phyloP scores from a whole-genome alignment of 257 asterid genomes.

The Nicotiana tabacum region DNA sequence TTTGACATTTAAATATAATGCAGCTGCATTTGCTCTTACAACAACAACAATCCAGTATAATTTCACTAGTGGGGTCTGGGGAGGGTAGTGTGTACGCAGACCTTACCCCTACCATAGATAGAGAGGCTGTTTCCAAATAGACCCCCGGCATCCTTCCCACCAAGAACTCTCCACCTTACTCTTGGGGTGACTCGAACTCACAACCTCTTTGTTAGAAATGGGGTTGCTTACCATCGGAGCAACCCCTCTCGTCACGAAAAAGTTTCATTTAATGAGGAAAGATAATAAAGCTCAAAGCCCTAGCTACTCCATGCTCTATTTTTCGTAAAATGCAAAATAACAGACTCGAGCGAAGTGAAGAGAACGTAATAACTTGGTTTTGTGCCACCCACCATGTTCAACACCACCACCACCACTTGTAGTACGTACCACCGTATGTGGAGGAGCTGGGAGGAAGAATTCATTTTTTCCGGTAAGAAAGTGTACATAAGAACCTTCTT shows the following conservation, averaged over 20 bases:
- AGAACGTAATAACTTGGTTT: not conserved
- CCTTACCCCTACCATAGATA: too few species aligned
- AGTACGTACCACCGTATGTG: conserved; percentile 30
- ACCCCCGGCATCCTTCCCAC: too few species aligned
- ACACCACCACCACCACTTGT: conserved; percentile 19
- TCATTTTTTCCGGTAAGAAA: conserved; percentile 23
- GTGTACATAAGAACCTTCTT: not conserved
- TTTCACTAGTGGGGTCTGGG: too few species aligned
- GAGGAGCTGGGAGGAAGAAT: conserved; percentile 26
- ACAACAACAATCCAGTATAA: too few species aligned
- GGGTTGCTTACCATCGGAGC: too few species aligned
- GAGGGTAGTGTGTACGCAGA: too few species aligned
- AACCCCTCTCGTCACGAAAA: conserved; percentile 8
- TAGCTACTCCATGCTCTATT: too few species aligned
- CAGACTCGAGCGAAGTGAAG: not conserved
- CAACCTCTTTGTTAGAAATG: too few species aligned
- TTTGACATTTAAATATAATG: conserved; percentile 22
- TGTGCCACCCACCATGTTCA: not conserved
- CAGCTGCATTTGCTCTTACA: conserved; percentile 15
- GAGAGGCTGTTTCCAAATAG: too few species aligned
- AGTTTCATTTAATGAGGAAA: conserved; percentile 29
- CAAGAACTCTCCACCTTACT: too few species aligned
- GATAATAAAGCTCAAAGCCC: not conserved
- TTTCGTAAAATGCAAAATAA: not conserved
- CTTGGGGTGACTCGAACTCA: too few species aligned